Evolutionary conservation across 108 stramenopile genomes (phyloP).

Genomic region (Schizochytrium sp.): DNA sequence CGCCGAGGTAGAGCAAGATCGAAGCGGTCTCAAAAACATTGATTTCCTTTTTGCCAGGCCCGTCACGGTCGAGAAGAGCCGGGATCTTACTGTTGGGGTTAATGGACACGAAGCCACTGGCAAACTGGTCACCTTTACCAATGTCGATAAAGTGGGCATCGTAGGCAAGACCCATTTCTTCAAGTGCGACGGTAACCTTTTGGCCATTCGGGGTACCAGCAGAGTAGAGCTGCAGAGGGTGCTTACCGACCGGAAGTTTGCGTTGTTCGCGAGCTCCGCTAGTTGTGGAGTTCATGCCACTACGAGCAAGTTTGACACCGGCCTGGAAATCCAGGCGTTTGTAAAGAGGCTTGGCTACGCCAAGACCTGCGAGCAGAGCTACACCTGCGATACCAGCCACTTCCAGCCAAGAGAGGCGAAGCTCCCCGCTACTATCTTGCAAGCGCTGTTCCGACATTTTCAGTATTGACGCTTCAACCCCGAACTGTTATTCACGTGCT

Average conservation of each 20-base stretch:
- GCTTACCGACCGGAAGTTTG: constrained; percentile 78
- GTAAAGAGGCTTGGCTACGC: neutral
- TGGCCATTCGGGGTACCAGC: constrained; percentile 87
- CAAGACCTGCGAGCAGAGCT: neutral
- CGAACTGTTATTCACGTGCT: too few species aligned
- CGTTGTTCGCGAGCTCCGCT: constrained; percentile 81
- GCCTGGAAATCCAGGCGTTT: neutral
- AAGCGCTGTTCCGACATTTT: neutral
- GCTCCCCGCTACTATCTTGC: neutral
- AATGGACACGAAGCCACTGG: constrained; percentile 81
- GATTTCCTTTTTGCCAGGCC: constrained; percentile 69
- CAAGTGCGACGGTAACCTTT: constrained; percentile 86
- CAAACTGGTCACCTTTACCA: constrained; percentile 82
- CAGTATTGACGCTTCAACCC: too few species aligned
- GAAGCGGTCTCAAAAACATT: constrained; percentile 84
- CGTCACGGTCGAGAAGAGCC: constrained; percentile 77
- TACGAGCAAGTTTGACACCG: constrained; percentile 60
- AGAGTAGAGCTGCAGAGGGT: constrained; percentile 84
- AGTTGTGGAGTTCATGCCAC: constrained; percentile 59
- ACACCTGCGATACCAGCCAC: neutral
- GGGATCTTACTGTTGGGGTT: constrained; percentile 93
- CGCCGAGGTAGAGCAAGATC: constrained; percentile 85
- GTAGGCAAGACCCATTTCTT: constrained; percentile 81
- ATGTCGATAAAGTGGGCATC: constrained; percentile 83
- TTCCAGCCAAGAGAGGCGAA: constrained; percentile 13